Evolutionary conservation across 2,329 filamentous ascomycete genomes (phyloP), one percentile per base, ranked within the genome.

Genomic region (Talaromyces sp.): DNA sequence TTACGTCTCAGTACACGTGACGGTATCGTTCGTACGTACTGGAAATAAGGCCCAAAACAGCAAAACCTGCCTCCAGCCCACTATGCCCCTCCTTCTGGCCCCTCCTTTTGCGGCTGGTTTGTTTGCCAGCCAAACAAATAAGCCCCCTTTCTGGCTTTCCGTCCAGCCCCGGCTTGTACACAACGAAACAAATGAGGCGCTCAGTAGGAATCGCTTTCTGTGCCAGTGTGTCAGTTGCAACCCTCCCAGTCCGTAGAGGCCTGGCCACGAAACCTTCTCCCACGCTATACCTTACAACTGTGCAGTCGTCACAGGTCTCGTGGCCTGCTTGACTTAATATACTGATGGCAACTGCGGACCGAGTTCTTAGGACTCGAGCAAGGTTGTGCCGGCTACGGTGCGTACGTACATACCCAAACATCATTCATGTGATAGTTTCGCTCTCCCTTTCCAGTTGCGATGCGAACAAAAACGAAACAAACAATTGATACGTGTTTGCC

Each of bases 61-160:
- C 52, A 56, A 37, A 56, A 31, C 16, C 31, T 27, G 11, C 49
- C 60, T 52, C 45, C 59, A 52, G 35, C 47, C 33, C 47, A 52
- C 60, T 22, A 27, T 62, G 50, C 56, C 60, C 60, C 60, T 60
- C 60, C 60, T 59, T 50, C 52, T 43, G 52, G 64, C 60, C 60
- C 64, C 60, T 59, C 60, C 45, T 43, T 58, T 27, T 62, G 52
- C 54, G 50, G 61, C 50, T 63, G 35, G 39, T 35, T 54, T 45
- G 37, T 63, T 54, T 63, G 24, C 13, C 1, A 8, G 31, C 33
- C 31, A 56, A 37, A 35, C 33, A 56, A 33, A 56, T 22, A 39
- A 39, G 50, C 31, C 61, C 61, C 61, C 52, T 54, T 59, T 57
- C 27, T 56, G 50, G 50, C 50, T 43, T 63, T 57, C 61, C 50